Percentiles rank a stretch among this genome's conserved stretches.
Evolutionary conservation across 208 protist genomes (phyloP).

Genomic region (Crithidia brevicula): DNA sequence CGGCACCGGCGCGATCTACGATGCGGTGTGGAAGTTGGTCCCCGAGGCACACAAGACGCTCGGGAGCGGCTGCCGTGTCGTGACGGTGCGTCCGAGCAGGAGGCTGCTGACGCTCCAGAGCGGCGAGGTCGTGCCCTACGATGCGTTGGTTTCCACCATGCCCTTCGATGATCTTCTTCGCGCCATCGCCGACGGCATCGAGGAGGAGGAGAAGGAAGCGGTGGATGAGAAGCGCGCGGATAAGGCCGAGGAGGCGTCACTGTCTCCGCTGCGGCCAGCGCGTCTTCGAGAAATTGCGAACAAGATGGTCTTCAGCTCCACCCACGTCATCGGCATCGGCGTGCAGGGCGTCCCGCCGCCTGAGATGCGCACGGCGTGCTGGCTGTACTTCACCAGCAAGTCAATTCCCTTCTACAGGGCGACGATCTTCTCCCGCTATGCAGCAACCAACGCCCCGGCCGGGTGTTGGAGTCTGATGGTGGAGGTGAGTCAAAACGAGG

Average conservation of each 20-base stretch:
- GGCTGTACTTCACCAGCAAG: constrained; percentile 81
- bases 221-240: neutral
- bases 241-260: too few species aligned
- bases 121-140: constrained; percentile 48
- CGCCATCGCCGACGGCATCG: constrained; percentile 26
- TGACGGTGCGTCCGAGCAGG: constrained; percentile 39
- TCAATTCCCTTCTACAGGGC: constrained; percentile 77
- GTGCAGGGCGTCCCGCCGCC: constrained; percentile 51
- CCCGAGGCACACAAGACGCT: constrained; percentile 41
- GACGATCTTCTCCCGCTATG: constrained; percentile 82
- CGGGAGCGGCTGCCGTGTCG: constrained; percentile 30
- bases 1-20: constrained; percentile 77
- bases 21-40: constrained; percentile 41
- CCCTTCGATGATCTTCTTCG: constrained; percentile 59
- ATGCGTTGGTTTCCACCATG: constrained; percentile 59
- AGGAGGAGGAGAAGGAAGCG: constrained; percentile 16
- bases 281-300: constrained; percentile 44
- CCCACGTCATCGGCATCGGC: constrained; percentile 75
- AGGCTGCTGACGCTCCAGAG: constrained; percentile 43
- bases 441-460: constrained; percentile 58
- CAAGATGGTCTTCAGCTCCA: constrained; percentile 53
- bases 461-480: constrained; percentile 71
- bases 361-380: constrained; percentile 61
- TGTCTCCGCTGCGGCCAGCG: constrained; percentile 23
- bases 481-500: constrained; percentile 50